Evolutionary conservation across 371 early-diverging fungal genomes (phyloP).

Genomic region (Haplosporangium sp.): DNA sequence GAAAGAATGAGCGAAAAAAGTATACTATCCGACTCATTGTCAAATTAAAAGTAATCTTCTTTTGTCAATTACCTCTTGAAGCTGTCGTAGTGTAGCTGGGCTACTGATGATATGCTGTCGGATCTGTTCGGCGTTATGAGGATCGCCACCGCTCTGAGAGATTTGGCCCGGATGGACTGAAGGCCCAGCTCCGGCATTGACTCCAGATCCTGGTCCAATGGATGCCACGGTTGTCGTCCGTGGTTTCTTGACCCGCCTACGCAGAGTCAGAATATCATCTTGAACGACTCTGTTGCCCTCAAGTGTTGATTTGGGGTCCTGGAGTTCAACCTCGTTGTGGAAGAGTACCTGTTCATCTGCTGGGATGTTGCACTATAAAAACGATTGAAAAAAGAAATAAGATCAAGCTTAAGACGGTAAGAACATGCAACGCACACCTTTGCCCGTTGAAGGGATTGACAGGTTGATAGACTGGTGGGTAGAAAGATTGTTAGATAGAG

Average conservation of each 20-base stretch:
- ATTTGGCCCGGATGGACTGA: slow-evolving; percentile 27
- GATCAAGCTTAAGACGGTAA: slow-evolving; percentile 2
- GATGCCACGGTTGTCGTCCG: slow-evolving; percentile 25
- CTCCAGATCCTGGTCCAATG: slow-evolving; percentile 13
- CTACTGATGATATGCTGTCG: slow-evolving; percentile 81
- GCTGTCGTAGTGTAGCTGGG: slow-evolving; percentile 71
- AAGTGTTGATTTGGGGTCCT: slow-evolving; percentile 72
- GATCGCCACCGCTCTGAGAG: slow-evolving; percentile 37
- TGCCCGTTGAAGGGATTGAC: neutral
- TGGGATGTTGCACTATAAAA: slow-evolving; percentile 66
- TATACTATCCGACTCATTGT: too few relatives aligned
- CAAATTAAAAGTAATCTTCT: neutral
- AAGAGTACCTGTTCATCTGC: slow-evolving; percentile 63
- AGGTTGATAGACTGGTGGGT: neutral
- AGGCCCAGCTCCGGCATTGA: slow-evolving; percentile 6
- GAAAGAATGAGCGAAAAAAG: neutral
- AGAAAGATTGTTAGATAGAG: neutral
- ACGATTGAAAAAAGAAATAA: neutral
- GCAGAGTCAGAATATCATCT: slow-evolving; percentile 81
- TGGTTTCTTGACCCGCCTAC: slow-evolving; percentile 38
- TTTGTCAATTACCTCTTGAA: slow-evolving; percentile 61
- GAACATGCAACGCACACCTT: neutral
- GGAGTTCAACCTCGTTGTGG: slow-evolving; percentile 71
- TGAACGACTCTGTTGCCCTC: slow-evolving; percentile 73
- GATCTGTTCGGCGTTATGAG: slow-evolving; percentile 73